A percentile compares a stretch with the other conserved stretches of the same genome.
These are phyloP conservation scores for Bonia amplexicaulis DNA, from an alignment of 176 grass and related monocot species.

Conservation along the genomic window DNA sequence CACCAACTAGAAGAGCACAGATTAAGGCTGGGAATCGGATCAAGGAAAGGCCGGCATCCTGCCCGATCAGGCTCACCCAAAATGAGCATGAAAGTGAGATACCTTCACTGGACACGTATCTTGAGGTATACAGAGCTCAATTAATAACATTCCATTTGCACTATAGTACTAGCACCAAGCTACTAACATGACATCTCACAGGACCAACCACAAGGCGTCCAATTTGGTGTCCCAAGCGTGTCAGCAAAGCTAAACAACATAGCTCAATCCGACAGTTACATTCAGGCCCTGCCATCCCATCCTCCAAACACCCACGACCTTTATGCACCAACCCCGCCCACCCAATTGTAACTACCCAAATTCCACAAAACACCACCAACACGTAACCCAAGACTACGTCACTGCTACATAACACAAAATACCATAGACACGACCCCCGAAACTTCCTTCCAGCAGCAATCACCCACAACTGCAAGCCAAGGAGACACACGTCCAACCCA, in stretches of 20 bases:
- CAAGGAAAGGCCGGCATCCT: neutral
- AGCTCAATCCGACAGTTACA: neutral
- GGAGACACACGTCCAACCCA: neutral
- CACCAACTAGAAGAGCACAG: neutral
- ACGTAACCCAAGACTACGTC: neutral
- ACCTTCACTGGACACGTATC: neutral
- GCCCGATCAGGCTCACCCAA: neutral
- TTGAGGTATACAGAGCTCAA: neutral
- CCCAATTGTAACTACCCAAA: neutral
- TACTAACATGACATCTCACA: constrained; percentile 1
- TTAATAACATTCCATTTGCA: neutral
- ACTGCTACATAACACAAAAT: neutral
- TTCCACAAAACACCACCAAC: neutral
- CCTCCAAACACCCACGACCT: neutral
- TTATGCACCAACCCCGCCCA: neutral
- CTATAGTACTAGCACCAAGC: neutral
- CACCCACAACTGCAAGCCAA: neutral
- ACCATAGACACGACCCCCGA: neutral
- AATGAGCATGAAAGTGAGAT: neutral
- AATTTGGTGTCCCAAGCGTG: neutral
- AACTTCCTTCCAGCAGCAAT: constrained; percentile 1
- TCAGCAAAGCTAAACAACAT: neutral
- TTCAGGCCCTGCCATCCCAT: neutral
- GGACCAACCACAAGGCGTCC: neutral
- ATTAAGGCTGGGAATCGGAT: neutral